These are phyloP conservation scores for Yarrowia sp. DNA, from an alignment of 805 yeast genomes.

Conservation along the genomic window DNA sequence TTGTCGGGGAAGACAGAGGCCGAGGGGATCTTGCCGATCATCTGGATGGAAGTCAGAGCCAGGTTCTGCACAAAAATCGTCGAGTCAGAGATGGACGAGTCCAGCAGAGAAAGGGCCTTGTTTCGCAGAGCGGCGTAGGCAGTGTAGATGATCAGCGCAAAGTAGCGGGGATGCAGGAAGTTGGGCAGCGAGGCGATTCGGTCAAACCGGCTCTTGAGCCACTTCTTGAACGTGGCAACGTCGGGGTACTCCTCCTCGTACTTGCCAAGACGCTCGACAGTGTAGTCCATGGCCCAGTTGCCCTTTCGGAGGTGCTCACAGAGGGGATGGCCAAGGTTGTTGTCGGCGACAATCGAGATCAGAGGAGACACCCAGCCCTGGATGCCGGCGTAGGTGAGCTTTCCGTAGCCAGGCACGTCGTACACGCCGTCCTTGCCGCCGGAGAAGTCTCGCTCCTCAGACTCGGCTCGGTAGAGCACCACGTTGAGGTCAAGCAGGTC, in stretches of 20 bases:
- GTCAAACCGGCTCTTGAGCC: constrained; percentile 67
- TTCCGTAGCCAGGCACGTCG: constrained; percentile 69
- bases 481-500: constrained; percentile 70
- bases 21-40: constrained; percentile 70
- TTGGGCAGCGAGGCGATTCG: constrained; percentile 68
- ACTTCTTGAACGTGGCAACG: constrained; percentile 56
- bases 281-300: constrained; percentile 83
- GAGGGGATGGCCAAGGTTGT: constrained; percentile 80
- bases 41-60: constrained; percentile 79
- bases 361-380: constrained; percentile 87
- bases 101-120: constrained; percentile 59
- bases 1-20: constrained; percentile 71
- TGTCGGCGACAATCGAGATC: constrained; percentile 57
- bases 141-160: constrained; percentile 75
- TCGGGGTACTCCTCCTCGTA: constrained; percentile 49
- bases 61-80: constrained; percentile 76
- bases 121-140: constrained; percentile 80
- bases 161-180: constrained; percentile 81
- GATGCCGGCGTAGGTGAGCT: constrained; percentile 79
- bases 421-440: constrained; percentile 72
- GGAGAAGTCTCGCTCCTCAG: constrained; percentile 83
- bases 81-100: constrained; percentile 53
- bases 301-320: constrained; percentile 80
- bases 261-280: constrained; percentile 58
- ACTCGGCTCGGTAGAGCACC: constrained; percentile 71